Evolutionary conservation across 2,329 filamentous ascomycete genomes (phyloP).

Genomic region (Colletotrichum tropicale): DNA sequence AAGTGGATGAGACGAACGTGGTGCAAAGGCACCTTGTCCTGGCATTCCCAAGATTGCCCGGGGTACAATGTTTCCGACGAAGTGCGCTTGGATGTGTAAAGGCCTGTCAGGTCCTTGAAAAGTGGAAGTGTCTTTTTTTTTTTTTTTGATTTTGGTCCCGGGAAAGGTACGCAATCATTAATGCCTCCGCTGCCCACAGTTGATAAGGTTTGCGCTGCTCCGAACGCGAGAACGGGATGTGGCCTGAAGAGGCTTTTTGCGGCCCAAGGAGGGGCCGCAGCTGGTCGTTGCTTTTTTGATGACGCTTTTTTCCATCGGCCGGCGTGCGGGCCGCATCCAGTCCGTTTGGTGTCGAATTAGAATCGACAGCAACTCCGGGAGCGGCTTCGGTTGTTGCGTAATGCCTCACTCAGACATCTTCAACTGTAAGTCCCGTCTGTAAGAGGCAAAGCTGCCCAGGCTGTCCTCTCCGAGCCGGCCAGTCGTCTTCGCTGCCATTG

Average conservation of each 20-base stretch:
- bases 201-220: conserved; percentile 5
- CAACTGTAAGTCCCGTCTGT: background rate
- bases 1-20: conserved; percentile 7
- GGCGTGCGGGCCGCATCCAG: background rate
- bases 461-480: background rate
- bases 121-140: background rate
- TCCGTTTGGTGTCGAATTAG: background rate
- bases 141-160: background rate
- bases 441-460: background rate
- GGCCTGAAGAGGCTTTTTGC: background rate
- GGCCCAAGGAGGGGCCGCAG: background rate
- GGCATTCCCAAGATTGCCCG: background rate
- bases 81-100: background rate
- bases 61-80: background rate
- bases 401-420: background rate
- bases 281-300: background rate
- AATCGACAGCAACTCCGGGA: background rate
- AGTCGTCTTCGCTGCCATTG: background rate
- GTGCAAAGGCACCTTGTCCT: background rate
- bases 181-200: background rate
- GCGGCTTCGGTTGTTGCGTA: background rate
- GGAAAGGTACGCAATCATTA: background rate
- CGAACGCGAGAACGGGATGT: background rate
- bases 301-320: background rate
- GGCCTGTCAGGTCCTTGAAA: background rate